Evolutionary conservation across 768 basidiomycete species (phyloP), one percentile per base, ranked within the genome.

Genomic region (Leccinum pellstonianum): DNA sequence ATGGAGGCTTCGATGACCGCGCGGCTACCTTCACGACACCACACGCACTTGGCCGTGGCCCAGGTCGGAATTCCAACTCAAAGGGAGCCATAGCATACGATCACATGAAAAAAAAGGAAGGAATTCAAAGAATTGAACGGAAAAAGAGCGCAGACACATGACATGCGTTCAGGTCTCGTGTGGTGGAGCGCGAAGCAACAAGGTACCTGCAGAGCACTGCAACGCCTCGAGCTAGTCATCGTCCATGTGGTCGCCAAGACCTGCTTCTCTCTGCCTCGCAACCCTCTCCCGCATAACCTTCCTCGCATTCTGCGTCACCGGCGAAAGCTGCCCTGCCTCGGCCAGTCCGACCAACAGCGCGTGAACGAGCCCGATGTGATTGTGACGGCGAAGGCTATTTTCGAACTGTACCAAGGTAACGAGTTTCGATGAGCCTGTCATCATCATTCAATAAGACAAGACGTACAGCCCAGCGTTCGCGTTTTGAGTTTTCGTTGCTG

Each of bases 361-460:
- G 69, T 93, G 88, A 5, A 86, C 85, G 21, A 94, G 77, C 35
- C 94, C 91, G 51, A 94, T 81, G 71, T 94, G 90, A 66, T 95
- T 96, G 68, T 95, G 93, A 66, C 86, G 80, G 43, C 93, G 85
- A 41, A 94, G 79, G 62, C 88, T 87, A 75, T 95, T 95, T 75
- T 95, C 91, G 62, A 94, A 92, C 90, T 93, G 66, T 46, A 46
- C 15, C 57, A 51, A 54, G 64, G 54, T 61, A 56, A 35, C 19
- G 43, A 46, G 43, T 43, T 43, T 43, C 8, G 17, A 43, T 46
- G 43, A 43, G 43, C 43, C n/a, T 19, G 43, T 6, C 43, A 46
- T 12, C 19, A 46, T 46, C 19, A 19, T 46, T 5, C 19, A 19
- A 21, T 19, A 46, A 46, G 19, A 46, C 43, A 21, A 29, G 27